phyloP scores from a whole-genome alignment of 2,329 filamentous ascomycete species.

The Tolypocladium nubicola region DNA sequence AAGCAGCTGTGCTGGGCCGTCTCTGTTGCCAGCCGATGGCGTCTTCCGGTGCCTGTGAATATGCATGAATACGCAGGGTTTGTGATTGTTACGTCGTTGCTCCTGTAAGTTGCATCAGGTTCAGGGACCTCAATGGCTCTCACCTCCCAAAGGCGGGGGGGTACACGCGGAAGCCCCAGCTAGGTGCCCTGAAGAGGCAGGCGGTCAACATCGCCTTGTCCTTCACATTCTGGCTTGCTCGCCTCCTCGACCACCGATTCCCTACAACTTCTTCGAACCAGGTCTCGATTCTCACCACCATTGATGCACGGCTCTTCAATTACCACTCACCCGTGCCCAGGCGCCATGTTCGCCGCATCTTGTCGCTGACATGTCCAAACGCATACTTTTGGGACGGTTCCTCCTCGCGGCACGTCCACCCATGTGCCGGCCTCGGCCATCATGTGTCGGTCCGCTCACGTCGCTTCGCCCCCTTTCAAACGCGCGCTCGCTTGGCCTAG shows the following conservation, averaged over 20 bases:
- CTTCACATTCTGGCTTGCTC: neutral
- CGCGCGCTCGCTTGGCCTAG: constrained; percentile 26
- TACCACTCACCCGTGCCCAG: neutral
- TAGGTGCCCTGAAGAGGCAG: neutral
- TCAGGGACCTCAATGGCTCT: neutral
- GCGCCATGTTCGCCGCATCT: neutral
- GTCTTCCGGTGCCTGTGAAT: neutral
- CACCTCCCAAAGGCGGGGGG: neutral
- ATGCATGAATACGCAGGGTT: neutral
- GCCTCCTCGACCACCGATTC: too few species aligned
- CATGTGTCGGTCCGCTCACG: neutral
- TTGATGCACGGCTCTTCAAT: neutral
- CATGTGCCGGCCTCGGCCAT: neutral
- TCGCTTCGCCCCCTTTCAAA: constrained; percentile 35
- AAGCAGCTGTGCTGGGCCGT: neutral
- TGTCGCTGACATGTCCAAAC: neutral
- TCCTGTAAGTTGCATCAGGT: neutral
- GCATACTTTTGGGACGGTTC: neutral
- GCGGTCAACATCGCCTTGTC: neutral
- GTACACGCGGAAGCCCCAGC: too few species aligned
- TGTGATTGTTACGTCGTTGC: neutral
- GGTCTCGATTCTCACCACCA: neutral
- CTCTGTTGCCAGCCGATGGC: neutral
- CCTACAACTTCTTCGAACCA: neutral
- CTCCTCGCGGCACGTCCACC: neutral